phyloP scores from a whole-genome alignment of 2,329 filamentous ascomycete species.

The Ceratocystis lukuohia region DNA sequence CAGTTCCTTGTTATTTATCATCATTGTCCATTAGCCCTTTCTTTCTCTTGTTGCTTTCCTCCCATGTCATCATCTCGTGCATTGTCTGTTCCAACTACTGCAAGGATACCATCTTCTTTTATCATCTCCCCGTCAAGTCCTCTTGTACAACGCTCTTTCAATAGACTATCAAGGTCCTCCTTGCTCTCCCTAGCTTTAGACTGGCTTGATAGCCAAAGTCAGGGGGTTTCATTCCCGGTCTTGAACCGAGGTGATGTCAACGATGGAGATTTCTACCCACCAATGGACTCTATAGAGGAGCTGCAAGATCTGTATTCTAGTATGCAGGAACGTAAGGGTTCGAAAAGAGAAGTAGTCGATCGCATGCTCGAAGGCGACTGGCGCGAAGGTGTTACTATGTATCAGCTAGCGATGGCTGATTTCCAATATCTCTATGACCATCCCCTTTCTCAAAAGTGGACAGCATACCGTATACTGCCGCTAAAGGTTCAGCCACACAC shows the following conservation, averaged over 20 bases:
- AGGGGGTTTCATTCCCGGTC: conserved; percentile 37
- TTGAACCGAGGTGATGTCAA: conserved; percentile 35
- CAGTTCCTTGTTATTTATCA: not conserved
- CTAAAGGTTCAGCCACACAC: conserved; percentile 29
- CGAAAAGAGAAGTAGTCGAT: conserved; percentile 49
- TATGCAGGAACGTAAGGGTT: conserved; percentile 46
- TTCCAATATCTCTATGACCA: conserved; percentile 53
- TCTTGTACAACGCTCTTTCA: conserved; percentile 51
- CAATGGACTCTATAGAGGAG: conserved; percentile 49
- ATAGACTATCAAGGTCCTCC: conserved; percentile 56
- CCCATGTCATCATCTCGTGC: conserved; percentile 3
- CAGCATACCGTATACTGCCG: conserved; percentile 45
- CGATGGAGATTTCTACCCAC: conserved; percentile 54
- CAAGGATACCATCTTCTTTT: conserved; percentile 56
- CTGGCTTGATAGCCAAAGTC: conserved; percentile 61
- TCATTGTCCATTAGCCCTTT: not conserved
- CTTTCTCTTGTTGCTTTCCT: not conserved
- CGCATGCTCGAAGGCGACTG: conserved; percentile 56
- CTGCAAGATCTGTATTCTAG: conserved; percentile 52
- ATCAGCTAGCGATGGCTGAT: conserved; percentile 57
- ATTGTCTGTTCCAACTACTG: conserved; percentile 55
- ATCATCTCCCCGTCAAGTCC: conserved; percentile 53
- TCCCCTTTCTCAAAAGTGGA: conserved; percentile 50
- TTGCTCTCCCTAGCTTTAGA: conserved; percentile 59
- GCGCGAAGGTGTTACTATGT: conserved; percentile 49